Evolutionary conservation across 305 asterid species (phyloP), one percentile per base, ranked within the genome.

Genomic region (Fraxinus platypoda): DNA sequence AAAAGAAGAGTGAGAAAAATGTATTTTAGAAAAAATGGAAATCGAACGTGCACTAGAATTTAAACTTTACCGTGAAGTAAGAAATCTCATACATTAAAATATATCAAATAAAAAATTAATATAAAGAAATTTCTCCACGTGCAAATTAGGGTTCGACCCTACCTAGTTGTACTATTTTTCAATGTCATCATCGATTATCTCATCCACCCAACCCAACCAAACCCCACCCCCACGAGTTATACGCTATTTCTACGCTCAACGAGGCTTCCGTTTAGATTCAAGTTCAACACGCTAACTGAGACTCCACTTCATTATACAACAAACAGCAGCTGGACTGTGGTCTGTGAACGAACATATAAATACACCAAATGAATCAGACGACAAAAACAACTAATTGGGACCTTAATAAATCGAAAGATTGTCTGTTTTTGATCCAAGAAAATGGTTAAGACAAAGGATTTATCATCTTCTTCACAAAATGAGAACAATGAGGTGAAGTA

Each of bases 221-320:
- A 17, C 1, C 19, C 49, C 49, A 2, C 70, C 70, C 54, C 68
- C 8, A 33, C 6, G 37, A 28, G 46, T 12, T 49, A 17, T 21
- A 76, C 90, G 88, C 88, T 78, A 80, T 12, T 28, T 83, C n/a
- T 31, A 84, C 88, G 85, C 90, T 80, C 71, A 82, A 75, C 81
- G 76, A 78, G 78, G 83, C 81, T 80, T 73, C 77, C 33, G 17
- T 28, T 37, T 25, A 9, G 64, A 54, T 30, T 30, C 33, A 30
- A 30, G 33, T 87, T 87, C 90, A 87, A 87, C 90, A 54, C 46
- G 46, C 88, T 64, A 64, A 86, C 78, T 74, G 25, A 52, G 81
- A 74, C 87, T 80, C 0, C 75, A 38, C 6, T n/a, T 70, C 41
- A 28, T 11, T 43, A 9, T 41, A 26, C 73, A 78, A 33, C 23